Evolutionary conservation across 441 rosid species (phyloP).

Genomic region (Populus hybrid): DNA sequence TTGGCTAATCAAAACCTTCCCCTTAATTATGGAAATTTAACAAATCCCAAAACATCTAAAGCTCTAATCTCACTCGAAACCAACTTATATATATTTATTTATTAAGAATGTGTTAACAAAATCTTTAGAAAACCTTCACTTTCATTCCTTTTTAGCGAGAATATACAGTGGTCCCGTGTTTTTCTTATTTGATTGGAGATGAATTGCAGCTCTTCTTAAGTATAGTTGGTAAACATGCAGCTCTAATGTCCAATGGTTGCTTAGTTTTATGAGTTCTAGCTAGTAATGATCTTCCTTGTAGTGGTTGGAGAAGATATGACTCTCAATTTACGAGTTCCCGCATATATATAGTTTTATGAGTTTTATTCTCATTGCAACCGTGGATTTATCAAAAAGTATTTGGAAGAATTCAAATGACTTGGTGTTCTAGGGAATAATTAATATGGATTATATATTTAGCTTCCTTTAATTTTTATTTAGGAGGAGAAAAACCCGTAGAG

Average conservation of each 20-base stretch:
- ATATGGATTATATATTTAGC: background rate
- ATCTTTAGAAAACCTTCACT: constrained; percentile 11
- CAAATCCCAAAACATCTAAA: constrained; percentile 28
- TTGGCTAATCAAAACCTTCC: constrained; percentile 22
- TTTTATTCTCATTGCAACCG: no score
- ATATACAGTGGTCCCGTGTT: constrained; percentile 23
- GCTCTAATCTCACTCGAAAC: constrained; percentile 11
- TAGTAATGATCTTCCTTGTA: background rate
- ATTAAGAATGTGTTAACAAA: constrained; percentile 11
- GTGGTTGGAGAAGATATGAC: background rate
- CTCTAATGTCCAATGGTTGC: background rate
- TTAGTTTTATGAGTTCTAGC: background rate
- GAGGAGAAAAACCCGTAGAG: no score
- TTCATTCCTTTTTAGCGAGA: constrained; percentile 18
- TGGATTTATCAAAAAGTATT: no score
- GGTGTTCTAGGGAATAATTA: no score
- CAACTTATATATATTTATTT: constrained; percentile 3
- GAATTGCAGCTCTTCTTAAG: background rate
- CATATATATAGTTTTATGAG: no score
- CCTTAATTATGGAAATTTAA: constrained; percentile 18
- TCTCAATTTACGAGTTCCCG: background rate
- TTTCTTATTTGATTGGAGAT: background rate
- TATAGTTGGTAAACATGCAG: background rate
- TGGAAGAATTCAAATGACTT: background rate
- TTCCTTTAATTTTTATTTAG: background rate